These are phyloP conservation scores for Plasmodium yoelii DNA, from an alignment of 169 alveolate genomes.

Conservation along the genomic window DNA sequence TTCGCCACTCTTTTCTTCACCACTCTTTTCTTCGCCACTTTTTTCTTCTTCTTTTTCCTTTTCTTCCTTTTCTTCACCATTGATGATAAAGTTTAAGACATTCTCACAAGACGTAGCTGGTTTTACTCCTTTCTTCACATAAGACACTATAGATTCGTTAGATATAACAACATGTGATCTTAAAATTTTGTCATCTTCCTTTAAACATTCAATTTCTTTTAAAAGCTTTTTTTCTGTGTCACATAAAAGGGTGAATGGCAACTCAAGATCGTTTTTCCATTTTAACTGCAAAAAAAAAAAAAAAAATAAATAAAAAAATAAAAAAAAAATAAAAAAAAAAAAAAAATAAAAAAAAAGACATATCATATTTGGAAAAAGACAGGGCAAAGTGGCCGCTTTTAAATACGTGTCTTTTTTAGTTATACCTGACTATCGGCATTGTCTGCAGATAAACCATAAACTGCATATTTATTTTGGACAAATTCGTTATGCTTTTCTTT, in stretches of 20 bases:
- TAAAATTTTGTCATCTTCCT: constrained; percentile 31
- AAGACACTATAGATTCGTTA: constrained; percentile 77
- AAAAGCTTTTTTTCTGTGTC: constrained; percentile 79
- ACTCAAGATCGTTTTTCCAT: constrained; percentile 79
- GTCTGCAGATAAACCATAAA: constrained; percentile 83
- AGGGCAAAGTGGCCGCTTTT: too few relatives aligned
- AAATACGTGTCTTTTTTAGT: not conserved
- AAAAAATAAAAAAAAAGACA: too few relatives aligned
- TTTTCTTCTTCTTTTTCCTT: not conserved
- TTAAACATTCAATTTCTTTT: constrained; percentile 77
- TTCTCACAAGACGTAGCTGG: constrained; percentile 66
- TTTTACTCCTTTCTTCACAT: constrained; percentile 81
- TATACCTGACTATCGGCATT: constrained; percentile 65
- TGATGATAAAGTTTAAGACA: constrained; percentile 22
- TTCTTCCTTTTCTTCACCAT: constrained; percentile 25
- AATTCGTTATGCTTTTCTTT: constrained; percentile 62
- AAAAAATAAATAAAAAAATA: too few relatives aligned
- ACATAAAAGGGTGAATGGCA: constrained; percentile 76
- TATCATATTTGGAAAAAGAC: too few relatives aligned
- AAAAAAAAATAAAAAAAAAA: too few relatives aligned
- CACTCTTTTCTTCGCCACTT: not conserved
- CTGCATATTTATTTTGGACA: constrained; percentile 53
- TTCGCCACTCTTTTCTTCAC: not conserved
- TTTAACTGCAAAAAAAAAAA: constrained; percentile 54
- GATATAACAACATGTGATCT: constrained; percentile 82